Conservation (phyloP, 2,329 filamentous ascomycete genomes). For the Aspergillus candidus region DNA sequence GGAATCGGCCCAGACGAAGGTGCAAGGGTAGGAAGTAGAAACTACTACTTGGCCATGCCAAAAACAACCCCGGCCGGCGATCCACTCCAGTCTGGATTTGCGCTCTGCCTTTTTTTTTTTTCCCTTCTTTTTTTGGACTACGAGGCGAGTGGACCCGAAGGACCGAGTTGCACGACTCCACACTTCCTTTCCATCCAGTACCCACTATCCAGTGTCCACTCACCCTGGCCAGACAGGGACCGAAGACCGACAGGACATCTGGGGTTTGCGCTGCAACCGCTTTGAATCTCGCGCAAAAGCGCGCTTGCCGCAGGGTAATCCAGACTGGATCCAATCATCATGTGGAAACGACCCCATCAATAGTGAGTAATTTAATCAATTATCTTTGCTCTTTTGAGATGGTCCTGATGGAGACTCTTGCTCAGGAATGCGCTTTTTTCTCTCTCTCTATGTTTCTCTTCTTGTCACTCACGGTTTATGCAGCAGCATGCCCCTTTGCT, state of each 20-base stretch:
- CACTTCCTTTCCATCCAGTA: not conserved
- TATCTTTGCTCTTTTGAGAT: not conserved
- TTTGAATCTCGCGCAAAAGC: slow-evolving; percentile 28
- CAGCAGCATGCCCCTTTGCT: not conserved
- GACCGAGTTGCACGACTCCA: slow-evolving; percentile 10
- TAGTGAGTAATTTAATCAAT: not conserved
- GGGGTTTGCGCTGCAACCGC: slow-evolving; percentile 33
- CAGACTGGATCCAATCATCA: slow-evolving; percentile 1
- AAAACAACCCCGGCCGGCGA: no score
- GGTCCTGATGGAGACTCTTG: not conserved
- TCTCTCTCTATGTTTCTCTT: not conserved
- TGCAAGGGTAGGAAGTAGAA: no score
- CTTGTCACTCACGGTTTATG: not conserved
- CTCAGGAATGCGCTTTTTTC: slow-evolving; percentile 3
- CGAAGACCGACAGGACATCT: slow-evolving; percentile 12
- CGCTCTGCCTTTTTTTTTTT: not conserved
- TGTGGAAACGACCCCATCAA: slow-evolving; percentile 1
- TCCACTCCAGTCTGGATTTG: slow-evolving; percentile 7
- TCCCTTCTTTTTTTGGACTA: not conserved
- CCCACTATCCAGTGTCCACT: not conserved
- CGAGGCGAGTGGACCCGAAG: not conserved
- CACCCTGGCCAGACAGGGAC: slow-evolving; percentile 1
- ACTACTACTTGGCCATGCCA: no score
- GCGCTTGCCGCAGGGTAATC: slow-evolving; percentile 31
- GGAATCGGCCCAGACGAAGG: no score